A percentile compares a stretch with the other conserved stretches of the same genome.
Conservation (phyloP, 306 rosid species). For the Lupinus albus region DNA sequence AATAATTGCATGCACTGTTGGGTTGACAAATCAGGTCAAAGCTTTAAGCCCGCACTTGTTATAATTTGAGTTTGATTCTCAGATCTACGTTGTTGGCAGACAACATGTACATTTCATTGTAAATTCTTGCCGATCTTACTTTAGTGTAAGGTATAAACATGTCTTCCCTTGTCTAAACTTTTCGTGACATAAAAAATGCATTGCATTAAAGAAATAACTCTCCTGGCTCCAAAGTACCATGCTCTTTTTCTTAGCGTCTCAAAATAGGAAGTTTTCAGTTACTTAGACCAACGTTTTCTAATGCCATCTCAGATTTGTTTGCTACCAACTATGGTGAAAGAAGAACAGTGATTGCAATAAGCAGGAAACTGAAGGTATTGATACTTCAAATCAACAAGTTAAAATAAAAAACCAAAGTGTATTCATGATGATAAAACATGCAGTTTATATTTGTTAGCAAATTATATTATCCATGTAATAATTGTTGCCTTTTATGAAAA, state of each 20-base stretch:
- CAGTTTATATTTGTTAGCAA: not conserved
- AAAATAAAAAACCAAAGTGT: not conserved
- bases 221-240: not conserved
- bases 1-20: not conserved
- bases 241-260: not conserved
- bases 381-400: not conserved
- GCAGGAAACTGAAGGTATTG: conserved; percentile 62
- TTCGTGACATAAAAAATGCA: too few relatives aligned
- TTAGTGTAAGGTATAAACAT: too few relatives aligned
- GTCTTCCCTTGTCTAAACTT: too few relatives aligned
- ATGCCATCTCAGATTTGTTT: conserved; percentile 29
- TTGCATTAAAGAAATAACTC: not conserved
- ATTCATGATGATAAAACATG: not conserved
- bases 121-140: too few relatives aligned
- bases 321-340: conserved; percentile 28
- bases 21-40: too few relatives aligned
- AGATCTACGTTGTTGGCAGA: too few relatives aligned
- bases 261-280: not conserved
- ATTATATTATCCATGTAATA: not conserved
- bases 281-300: not conserved
- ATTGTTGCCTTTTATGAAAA: conserved; percentile 17
- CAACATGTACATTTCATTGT: too few relatives aligned
- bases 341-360: not conserved
- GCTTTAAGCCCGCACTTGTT: too few relatives aligned
- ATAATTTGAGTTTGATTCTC: too few relatives aligned